Evolutionary conservation across 1,284 basidiomycete species (phyloP), one percentile per base, ranked within the genome.

Genomic region (Pisolithus thermaeus): DNA sequence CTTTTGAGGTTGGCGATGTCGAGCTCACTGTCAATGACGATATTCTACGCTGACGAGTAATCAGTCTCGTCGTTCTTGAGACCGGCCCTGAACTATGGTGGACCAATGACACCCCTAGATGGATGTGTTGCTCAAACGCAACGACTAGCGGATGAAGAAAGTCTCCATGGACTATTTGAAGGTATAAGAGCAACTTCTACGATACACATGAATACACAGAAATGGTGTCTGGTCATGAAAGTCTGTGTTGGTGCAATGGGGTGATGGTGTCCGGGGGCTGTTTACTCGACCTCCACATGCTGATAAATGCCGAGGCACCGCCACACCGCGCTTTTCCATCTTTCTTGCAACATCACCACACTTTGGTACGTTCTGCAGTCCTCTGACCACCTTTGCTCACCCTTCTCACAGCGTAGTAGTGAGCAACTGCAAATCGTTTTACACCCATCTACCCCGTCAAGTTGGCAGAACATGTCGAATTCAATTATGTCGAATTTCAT

Each of bases 381-480:
- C 32, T 25, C 23, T 20, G 39, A 18, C n/a, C 12, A 47, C 1
- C n/a, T 43, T 54, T 52, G 52, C 47, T 39, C 49, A 25, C 44
- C 2, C 32, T 14, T 12, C 32, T 35, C 32, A 35, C 12, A 14
- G 12, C 5, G 12, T 35, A 12, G 4, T 35, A 35, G 32, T 12
- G 12, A 35, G 32, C 11, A 35, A 14, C 32, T 35, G 32, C 2
- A 35, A 35, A 35, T 12, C 11, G 12, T 14, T 25, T 2, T 43
- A 28, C 27, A 28, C 42, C 27, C 38, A 37, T 41, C 4, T 54
- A 20, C 50, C 56, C 58, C 63, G 74, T 68, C 81, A 89, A 87
- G 81, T 89, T 89, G 88, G 88, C 84, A 84, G 69, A 71, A 63
- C 73, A 89, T 88, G 85, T 87, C 84, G 74, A 80, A 77, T 70